phyloP scores from a whole-genome alignment of 129 eudicot genomes.

The Saussurea involucrata region DNA sequence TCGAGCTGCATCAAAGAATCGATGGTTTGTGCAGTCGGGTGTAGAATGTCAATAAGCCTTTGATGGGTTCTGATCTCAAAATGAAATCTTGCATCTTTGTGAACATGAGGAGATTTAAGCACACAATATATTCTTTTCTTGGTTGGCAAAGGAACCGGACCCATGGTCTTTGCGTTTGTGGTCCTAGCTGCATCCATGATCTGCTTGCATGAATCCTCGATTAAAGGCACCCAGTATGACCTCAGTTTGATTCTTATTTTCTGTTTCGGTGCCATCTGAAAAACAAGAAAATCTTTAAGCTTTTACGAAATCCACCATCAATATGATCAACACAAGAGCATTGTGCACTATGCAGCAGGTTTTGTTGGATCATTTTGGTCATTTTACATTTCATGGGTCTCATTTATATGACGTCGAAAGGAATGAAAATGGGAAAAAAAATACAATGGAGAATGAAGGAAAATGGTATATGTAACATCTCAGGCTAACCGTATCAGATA shows the following conservation, averaged over 20 bases:
- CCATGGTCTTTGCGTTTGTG: conserved; percentile 83
- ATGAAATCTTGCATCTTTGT: conserved; percentile 92
- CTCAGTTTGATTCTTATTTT: conserved; percentile 78
- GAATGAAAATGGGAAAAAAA: background rate
- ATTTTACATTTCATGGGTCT: background rate
- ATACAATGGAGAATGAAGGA: no score
- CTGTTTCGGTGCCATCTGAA: conserved; percentile 72
- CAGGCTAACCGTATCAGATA: no score
- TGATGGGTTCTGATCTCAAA: conserved; percentile 96
- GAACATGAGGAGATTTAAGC: conserved; percentile 94
- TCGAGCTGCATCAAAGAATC: conserved; percentile 93
- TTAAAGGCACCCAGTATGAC: conserved; percentile 82
- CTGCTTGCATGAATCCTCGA: conserved; percentile 94
- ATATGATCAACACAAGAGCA: background rate
- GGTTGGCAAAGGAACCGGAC: conserved; percentile 87
- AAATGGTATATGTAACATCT: no score
- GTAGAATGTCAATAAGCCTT: conserved; percentile 80
- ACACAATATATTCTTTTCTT: conserved; percentile 79
- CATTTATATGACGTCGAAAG: background rate
- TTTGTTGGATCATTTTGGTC: background rate
- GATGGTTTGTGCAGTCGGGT: conserved; percentile 92
- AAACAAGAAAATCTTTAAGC: conserved; percentile 7
- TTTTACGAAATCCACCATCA: background rate
- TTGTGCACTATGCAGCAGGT: background rate
- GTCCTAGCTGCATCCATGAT: conserved; percentile 90